Conservation (phyloP, 192 early-diverging fungal species). For the Mortierella claussenii region DNA sequence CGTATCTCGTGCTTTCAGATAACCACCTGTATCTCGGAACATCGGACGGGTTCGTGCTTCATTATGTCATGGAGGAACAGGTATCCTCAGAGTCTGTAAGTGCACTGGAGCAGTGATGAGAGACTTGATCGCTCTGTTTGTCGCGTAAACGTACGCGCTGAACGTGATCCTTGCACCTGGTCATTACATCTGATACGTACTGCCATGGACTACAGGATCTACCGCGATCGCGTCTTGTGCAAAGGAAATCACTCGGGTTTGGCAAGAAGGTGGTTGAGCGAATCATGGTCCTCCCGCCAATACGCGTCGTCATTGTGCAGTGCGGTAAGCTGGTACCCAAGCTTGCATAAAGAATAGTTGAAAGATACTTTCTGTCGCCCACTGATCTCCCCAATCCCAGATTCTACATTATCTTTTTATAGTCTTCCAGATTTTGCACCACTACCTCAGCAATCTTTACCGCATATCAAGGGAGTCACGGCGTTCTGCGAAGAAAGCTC, state of each 20-base stretch:
- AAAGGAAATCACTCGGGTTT: slow-evolving; percentile 63
- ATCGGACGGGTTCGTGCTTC: slow-evolving; percentile 76
- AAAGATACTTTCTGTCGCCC: no score
- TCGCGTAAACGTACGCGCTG: no score
- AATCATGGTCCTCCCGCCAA: slow-evolving; percentile 70
- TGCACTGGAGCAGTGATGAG: no score
- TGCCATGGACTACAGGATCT: no score
- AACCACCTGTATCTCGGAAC: slow-evolving; percentile 81
- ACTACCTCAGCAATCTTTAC: slow-evolving; percentile 49
- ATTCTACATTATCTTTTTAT: slow-evolving; percentile 73
- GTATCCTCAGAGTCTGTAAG: slow-evolving; percentile 51
- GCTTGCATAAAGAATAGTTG: no score
- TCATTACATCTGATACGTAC: not conserved
- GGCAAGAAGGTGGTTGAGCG: slow-evolving; percentile 69
- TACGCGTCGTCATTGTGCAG: slow-evolving; percentile 72
- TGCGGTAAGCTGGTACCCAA: slow-evolving; percentile 64
- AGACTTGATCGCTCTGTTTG: no score
- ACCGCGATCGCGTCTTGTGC: slow-evolving; percentile 51
- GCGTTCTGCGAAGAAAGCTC: slow-evolving; percentile 65
- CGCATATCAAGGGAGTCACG: slow-evolving; percentile 67
- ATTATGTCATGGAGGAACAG: slow-evolving; percentile 69
- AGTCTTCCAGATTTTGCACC: slow-evolving; percentile 63
- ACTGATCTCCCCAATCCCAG: no score
- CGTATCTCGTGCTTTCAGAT: slow-evolving; percentile 53
- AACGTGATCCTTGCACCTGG: no score